phyloP scores from a whole-genome alignment of 73 alveolate genomes.

The Stentor roeselii region DNA sequence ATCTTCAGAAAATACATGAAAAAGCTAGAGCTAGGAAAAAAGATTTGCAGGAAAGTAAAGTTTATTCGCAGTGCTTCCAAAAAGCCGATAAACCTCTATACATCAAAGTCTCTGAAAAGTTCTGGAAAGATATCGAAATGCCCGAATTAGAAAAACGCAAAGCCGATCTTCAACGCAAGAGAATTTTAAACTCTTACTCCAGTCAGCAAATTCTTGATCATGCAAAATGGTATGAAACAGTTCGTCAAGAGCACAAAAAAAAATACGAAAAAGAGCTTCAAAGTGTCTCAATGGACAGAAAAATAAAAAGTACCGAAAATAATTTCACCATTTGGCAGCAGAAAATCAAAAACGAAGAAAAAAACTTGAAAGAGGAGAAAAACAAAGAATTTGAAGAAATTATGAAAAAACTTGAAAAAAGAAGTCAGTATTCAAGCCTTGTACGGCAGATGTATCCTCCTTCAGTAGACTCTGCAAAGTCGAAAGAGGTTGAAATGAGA shows the following conservation, averaged over 20 bases:
- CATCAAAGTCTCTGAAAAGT: neutral
- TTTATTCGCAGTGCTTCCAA: neutral
- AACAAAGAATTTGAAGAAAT: neutral
- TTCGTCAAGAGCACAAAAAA: neutral
- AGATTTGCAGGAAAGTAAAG: neutral
- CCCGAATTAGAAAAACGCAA: conserved; percentile 9
- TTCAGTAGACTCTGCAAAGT: neutral
- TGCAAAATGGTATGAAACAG: conserved; percentile 22
- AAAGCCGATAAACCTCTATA: conserved; percentile 1
- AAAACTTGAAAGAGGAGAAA: neutral
- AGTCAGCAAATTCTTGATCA: neutral
- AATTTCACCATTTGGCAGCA: neutral
- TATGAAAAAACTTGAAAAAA: neutral
- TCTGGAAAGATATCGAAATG: conserved; percentile 9
- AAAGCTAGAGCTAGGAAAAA: neutral
- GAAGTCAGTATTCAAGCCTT: neutral
- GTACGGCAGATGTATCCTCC: conserved; percentile 5
- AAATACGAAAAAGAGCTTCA: neutral
- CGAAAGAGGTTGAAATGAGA: neutral
- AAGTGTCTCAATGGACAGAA: neutral
- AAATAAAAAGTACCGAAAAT: neutral
- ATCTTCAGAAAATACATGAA: conserved; percentile 8
- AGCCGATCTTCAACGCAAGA: neutral
- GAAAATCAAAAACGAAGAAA: conserved; percentile 10
- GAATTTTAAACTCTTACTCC: neutral